Conservation (phyloP, 23 red algal species). For the Cyanidiococcus yangmingshanensis region DNA sequence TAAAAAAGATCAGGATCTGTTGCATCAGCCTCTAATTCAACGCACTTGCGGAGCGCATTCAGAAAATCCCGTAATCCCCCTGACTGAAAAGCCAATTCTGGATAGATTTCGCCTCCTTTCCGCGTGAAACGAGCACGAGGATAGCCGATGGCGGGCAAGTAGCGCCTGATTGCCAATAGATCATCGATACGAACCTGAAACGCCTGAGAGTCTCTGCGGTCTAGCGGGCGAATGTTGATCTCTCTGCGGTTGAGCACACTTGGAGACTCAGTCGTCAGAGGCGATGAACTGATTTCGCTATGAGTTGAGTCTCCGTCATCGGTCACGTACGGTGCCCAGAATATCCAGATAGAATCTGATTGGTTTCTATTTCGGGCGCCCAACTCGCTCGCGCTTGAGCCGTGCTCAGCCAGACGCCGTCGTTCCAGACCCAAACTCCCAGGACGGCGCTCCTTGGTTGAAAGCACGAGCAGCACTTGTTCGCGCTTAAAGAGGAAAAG, state of each 20-base stretch:
- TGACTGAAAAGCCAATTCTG: neutral
- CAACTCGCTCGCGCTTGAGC: neutral
- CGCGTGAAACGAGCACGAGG: neutral
- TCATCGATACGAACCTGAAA: neutral
- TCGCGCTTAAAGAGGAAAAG: neutral
- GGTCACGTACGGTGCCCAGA: neutral
- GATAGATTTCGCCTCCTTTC: neutral
- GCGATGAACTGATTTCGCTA: neutral
- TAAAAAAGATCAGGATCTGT: slow-evolving; percentile 3
- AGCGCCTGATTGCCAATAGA: neutral
- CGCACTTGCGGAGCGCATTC: neutral
- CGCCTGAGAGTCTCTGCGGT: neutral
- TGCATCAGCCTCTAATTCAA: neutral
- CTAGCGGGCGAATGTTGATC: neutral
- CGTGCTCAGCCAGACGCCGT: neutral
- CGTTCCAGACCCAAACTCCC: neutral
- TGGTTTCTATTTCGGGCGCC: neutral
- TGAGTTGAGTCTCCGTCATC: neutral
- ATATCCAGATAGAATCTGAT: neutral
- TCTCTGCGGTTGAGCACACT: neutral
- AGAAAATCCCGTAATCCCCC: slow-evolving; percentile 9
- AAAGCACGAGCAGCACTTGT: neutral
- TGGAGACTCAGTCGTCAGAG: neutral
- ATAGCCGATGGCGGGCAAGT: slow-evolving; percentile 2
- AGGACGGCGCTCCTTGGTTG: neutral